phyloP scores from a whole-genome alignment of 495 filamentous ascomycete species.

The Articulospora tetracladia region DNA sequence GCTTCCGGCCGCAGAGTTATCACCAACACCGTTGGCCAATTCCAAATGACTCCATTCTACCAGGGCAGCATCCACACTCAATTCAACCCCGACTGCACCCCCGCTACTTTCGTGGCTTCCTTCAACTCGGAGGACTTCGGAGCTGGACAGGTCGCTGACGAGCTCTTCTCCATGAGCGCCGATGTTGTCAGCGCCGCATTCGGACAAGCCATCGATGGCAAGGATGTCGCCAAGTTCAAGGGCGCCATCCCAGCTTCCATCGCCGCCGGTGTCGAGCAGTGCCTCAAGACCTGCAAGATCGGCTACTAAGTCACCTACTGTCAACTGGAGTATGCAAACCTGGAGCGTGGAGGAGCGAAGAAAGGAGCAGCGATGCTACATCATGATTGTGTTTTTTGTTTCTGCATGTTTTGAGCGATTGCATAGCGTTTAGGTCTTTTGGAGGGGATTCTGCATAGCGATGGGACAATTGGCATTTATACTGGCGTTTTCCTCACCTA shows the following conservation, averaged over 20 bases:
- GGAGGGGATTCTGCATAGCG: neutral
- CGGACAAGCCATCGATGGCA: conserved; percentile 27
- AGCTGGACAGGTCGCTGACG: conserved; percentile 27
- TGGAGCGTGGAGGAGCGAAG: neutral
- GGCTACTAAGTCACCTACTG: neutral
- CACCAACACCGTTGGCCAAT: conserved; percentile 28
- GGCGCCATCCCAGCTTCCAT: conserved; percentile 31
- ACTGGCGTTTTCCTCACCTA: neutral
- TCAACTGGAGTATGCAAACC: neutral
- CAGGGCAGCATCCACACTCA: conserved; percentile 43
- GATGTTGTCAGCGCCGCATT: conserved; percentile 33
- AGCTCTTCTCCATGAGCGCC: conserved; percentile 31
- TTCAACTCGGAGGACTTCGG: conserved; percentile 41
- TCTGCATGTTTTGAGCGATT: neutral
- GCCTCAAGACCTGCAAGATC: conserved; percentile 18
- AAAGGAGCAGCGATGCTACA: neutral
- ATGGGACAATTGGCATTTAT: neutral
- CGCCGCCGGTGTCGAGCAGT: conserved; percentile 23
- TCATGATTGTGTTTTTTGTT: neutral
- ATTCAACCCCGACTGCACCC: conserved; percentile 40
- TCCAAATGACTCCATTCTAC: conserved; percentile 39
- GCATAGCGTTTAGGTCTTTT: neutral
- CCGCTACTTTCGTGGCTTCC: conserved; percentile 35
- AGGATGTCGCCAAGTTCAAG: conserved; percentile 33
- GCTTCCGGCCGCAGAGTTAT: conserved; percentile 23